Evolutionary conservation across 441 rosid species (phyloP).

Genomic region (Theobroma grandiflorum): DNA sequence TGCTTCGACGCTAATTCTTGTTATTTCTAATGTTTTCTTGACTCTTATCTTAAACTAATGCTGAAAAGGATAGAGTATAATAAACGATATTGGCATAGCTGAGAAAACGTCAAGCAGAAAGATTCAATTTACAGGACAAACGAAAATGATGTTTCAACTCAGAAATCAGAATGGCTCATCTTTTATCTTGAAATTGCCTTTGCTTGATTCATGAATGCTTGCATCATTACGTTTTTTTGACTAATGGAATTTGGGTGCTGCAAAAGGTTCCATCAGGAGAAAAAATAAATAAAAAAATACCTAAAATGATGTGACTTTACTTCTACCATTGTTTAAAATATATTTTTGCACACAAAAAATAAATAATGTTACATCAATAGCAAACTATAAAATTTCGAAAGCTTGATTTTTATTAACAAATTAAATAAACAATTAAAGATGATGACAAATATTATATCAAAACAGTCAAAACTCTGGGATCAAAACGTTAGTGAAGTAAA

Average conservation of each 20-base stretch:
- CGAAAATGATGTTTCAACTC: not conserved
- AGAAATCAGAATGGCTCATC: too few species aligned
- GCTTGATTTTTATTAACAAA: not conserved
- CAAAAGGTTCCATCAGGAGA: not conserved
- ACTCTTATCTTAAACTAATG: not conserved
- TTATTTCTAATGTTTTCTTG: not conserved
- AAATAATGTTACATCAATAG: not conserved
- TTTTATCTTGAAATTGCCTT: not conserved
- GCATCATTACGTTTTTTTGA: not conserved
- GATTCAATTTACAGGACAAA: not conserved
- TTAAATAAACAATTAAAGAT: not conserved
- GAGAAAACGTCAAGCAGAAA: not conserved
- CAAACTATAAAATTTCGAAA: too few species aligned
- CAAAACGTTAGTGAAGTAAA: too few species aligned
- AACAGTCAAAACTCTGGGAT: not conserved
- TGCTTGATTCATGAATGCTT: not conserved
- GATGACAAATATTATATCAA: not conserved
- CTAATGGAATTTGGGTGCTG: not conserved
- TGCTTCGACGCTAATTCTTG: too few species aligned
- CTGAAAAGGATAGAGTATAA: not conserved
- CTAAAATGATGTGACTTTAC: conserved; percentile 4
- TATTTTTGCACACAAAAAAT: not conserved
- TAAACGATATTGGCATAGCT: not conserved
- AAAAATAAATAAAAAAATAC: not conserved
- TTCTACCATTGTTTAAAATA: not conserved